Base-by-base conservation (phyloP, 306 rosid genomes). In the Begonia masoniana region DNA sequence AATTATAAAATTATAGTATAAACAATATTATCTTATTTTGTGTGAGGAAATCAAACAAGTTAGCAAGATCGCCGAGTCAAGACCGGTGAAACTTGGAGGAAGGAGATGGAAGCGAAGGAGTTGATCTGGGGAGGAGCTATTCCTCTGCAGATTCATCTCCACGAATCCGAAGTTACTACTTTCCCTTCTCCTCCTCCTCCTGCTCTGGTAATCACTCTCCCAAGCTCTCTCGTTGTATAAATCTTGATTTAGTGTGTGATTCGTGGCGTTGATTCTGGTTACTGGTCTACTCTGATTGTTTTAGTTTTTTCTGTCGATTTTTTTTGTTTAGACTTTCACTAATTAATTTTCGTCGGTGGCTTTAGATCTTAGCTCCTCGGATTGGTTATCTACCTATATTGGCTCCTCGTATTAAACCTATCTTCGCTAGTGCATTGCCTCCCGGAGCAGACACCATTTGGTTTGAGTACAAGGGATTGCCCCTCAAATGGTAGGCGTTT, bases 381-480 rank as follows among this genome's bases (percentile, higher is more conserved):
- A 60, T 83, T 14, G 99, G 99, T 9, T 83, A 83, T 63, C 76
- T 91, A 41, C 99, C 99, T 13, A 57, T 91, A 67, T 62, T 91
- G 84, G 69, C 82, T 69, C 75, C 99, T 61, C 65, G 63, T 10
- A 53, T 86, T 15, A 91, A 83, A 70, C 94, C 99, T 43, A 66
- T 83, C 23, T 91, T 91, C 85, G 71, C 85, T 57, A 15, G 57
- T 39, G 41, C 94, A 2, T 96, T 91, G 21, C 96, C 99, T 57
- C 99, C 99, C 24, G 94, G 88, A 19, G 68, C 57, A 0, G 99
- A 91, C 70, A 68, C 99, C 41, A 62, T 91, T 60, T 91, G 99
- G 99, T 91, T 91, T 56, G 99, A 91, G 47, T 86, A 76, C 79
- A 83, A 75, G 59, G 96, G 99, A 41, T 71, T 91, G 21, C 92